Conservation (phyloP, 805 yeast genomes). For the Saturnispora bothae region DNA sequence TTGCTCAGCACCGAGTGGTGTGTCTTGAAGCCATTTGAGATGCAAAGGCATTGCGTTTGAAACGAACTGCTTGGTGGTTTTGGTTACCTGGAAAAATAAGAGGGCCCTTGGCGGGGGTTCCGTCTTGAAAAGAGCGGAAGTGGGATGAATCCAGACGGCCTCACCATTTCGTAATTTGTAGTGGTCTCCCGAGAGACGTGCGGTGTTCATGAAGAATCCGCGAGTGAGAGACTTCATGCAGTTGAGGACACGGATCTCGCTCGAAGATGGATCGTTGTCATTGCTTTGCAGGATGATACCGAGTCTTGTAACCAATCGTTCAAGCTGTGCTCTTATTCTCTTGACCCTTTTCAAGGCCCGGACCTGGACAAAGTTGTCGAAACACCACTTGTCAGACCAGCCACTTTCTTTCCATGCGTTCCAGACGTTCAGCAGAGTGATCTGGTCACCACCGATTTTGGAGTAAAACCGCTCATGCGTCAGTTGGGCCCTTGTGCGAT, state of each 20-base stretch:
- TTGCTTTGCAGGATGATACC: neutral
- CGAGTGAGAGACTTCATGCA: neutral
- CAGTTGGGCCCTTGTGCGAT: slow-evolving; percentile 54
- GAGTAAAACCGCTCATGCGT: slow-evolving; percentile 46
- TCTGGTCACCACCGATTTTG: slow-evolving; percentile 60
- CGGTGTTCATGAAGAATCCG: slow-evolving; percentile 30
- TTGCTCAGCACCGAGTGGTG: slow-evolving; percentile 7
- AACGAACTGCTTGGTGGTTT: neutral
- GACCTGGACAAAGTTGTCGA: slow-evolving; percentile 70
- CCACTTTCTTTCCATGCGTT: slow-evolving; percentile 65
- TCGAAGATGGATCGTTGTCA: neutral
- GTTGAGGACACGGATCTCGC: neutral
- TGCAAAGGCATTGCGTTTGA: neutral
- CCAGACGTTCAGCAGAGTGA: slow-evolving; percentile 64
- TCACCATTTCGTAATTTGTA: neutral
- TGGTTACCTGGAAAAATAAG: neutral
- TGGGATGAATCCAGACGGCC: neutral
- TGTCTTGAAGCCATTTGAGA: neutral
- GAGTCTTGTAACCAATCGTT: slow-evolving; percentile 35
- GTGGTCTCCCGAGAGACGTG: slow-evolving; percentile 20
- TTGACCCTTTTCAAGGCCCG: slow-evolving; percentile 57
- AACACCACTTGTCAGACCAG: slow-evolving; percentile 71
- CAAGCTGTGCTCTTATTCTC: slow-evolving; percentile 64
- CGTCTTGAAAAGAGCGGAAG: neutral
- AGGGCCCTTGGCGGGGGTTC: neutral